These are phyloP conservation scores for Daedaleopsis nitida DNA, from an alignment of 768 basidiomycete species.

Conservation along the genomic window DNA sequence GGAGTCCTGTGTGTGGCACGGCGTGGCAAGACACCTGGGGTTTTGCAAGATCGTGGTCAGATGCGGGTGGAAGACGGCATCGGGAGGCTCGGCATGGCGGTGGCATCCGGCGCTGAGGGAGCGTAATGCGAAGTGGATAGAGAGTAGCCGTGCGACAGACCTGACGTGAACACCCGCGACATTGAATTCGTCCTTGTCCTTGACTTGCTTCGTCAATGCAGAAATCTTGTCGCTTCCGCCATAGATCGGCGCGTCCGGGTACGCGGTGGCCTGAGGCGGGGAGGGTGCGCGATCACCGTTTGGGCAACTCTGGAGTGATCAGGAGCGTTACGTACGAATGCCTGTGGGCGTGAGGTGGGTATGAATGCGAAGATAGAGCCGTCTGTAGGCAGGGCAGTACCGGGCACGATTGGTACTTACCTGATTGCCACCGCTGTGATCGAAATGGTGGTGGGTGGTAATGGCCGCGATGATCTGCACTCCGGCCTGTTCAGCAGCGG, in stretches of 20 bases:
- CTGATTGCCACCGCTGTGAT: slow-evolving; percentile 88
- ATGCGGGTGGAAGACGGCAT: slow-evolving; percentile 7
- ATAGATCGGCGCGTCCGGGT: slow-evolving; percentile 58
- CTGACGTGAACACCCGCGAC: slow-evolving; percentile 68
- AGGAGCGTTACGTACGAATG: slow-evolving; percentile 47
- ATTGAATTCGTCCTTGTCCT: slow-evolving; percentile 79
- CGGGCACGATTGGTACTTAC: slow-evolving; percentile 39
- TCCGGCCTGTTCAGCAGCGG: slow-evolving; percentile 59
- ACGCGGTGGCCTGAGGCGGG: slow-evolving; percentile 40
- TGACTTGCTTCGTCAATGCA: slow-evolving; percentile 71
- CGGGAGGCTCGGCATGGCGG: too few species aligned
- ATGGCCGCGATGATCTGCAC: slow-evolving; percentile 72
- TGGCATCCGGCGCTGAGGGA: too few species aligned
- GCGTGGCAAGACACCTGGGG: slow-evolving; percentile 77
- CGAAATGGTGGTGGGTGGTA: slow-evolving; percentile 92
- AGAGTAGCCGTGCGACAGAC: slow-evolving; percentile 35
- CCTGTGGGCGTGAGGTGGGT: slow-evolving; percentile 24
- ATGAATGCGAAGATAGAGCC: not conserved
- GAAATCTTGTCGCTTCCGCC: slow-evolving; percentile 77
- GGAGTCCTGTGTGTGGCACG: slow-evolving; percentile 96
- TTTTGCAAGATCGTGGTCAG: not conserved
- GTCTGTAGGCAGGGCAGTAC: slow-evolving; percentile 1
- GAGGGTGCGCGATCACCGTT: slow-evolving; percentile 1
- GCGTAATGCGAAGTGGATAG: not conserved
- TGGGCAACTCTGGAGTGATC: not conserved